Evolutionary conservation across 2,329 filamentous ascomycete genomes (phyloP).

Genomic region (Pyricularia grisea): DNA sequence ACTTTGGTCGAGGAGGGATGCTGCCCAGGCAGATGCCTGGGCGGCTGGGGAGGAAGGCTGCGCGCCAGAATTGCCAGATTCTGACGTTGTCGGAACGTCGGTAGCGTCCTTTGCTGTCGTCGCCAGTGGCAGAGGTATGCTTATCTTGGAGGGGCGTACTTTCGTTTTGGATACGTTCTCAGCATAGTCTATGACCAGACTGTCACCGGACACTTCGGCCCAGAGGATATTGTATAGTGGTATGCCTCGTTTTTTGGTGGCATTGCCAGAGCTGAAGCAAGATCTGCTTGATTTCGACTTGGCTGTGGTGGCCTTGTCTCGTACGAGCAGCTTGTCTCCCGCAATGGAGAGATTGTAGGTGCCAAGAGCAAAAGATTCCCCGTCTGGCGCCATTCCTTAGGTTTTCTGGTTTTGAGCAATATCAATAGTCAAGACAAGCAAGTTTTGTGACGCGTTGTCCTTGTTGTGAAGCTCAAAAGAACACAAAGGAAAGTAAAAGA

Average conservation of each 20-base stretch:
- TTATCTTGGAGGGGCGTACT: constrained; percentile 51
- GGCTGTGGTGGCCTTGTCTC: background rate
- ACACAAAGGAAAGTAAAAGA: background rate
- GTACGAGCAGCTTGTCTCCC: background rate
- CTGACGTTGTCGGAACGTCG: background rate
- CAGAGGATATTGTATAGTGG: constrained; percentile 79
- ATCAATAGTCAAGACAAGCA: background rate
- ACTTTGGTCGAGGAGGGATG: constrained; percentile 56
- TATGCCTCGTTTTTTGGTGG: constrained; percentile 31
- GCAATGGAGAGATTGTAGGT: background rate
- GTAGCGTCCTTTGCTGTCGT: background rate
- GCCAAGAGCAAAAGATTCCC: background rate
- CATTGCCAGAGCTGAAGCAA: background rate
- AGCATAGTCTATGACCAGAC: constrained; percentile 66
- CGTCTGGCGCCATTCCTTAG: background rate
- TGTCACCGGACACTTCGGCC: constrained; percentile 49
- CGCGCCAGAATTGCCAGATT: constrained; percentile 14
- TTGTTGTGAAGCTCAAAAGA: background rate
- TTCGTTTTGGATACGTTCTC: constrained; percentile 46
- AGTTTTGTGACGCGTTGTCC: background rate
- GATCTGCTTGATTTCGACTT: background rate
- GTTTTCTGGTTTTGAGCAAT: background rate
- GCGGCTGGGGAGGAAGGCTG: constrained; percentile 17
- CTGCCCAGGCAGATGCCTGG: constrained; percentile 48
- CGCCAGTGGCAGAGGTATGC: constrained; percentile 30